phyloP scores from a whole-genome alignment of 1,139 yeast genomes.

The Wickerhamomyces sp. region DNA sequence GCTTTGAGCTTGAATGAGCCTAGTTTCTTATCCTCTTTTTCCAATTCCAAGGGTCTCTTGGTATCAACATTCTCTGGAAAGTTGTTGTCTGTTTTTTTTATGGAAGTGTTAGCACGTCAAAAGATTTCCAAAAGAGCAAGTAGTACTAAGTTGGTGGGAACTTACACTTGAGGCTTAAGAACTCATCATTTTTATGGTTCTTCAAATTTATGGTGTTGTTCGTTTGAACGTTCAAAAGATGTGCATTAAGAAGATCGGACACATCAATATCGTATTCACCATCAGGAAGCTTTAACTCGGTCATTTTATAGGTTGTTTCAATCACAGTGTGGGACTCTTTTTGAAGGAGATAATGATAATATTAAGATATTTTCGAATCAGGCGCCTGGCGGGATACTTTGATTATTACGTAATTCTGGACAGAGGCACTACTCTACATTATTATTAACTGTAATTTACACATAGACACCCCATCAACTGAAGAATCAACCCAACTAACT shows the following conservation, averaged over 20 bases:
- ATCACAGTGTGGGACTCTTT: no score
- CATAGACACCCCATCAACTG: not conserved
- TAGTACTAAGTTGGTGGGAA: no score
- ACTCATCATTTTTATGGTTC: slow-evolving; percentile 8
- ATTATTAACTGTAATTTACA: no score
- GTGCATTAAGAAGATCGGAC: slow-evolving; percentile 11
- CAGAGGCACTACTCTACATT: no score
- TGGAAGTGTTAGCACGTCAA: no score
- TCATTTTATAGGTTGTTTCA: no score
- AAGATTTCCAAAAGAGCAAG: no score
- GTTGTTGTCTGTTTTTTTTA: no score
- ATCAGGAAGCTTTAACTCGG: slow-evolving; percentile 13
- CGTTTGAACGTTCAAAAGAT: not conserved
- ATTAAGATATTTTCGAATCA: no score
- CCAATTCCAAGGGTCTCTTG: slow-evolving; percentile 3
- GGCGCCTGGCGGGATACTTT: no score
- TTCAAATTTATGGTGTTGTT: not conserved
- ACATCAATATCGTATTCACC: slow-evolving; percentile 22
- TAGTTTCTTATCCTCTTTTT: slow-evolving; percentile 4
- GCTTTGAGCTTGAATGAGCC: slow-evolving; percentile 8
- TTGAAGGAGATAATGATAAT: no score
- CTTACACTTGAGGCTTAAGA: slow-evolving; percentile 18
- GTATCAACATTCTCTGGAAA: not conserved
- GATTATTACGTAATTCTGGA: not conserved
- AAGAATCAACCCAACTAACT: slow-evolving; percentile 23